Evolutionary conservation across 208 protist genomes (phyloP), one percentile per base, ranked within the genome.

Genomic region (Leishmania amazonensis): DNA sequence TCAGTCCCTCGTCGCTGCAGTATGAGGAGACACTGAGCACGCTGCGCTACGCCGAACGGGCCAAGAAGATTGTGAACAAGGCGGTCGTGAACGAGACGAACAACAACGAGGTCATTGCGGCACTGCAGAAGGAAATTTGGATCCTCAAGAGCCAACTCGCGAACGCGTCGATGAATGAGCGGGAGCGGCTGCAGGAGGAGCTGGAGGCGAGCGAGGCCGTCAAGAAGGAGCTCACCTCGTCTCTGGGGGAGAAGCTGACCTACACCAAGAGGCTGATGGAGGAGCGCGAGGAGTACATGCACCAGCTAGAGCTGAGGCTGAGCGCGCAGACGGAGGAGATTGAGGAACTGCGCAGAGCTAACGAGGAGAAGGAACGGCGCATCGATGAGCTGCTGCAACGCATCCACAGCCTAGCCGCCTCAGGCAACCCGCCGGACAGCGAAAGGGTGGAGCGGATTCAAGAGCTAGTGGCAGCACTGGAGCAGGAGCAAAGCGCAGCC

Each of bases 1-100:
- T 97, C 53, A 81, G 92, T 38, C 94, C 95, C 2, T 86, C 91
- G 9, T 80, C 78, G 31, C 79, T 62, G 57, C 95, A 89, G 74
- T 85, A 88, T 28, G 67, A 85, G 42, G 95, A 98, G 83, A 94
- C 92, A 6, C 80, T 96, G 75, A 89, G 89, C 79, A 96, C 95
- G 38, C 81, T 98, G 74, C 88, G 89, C 17, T 98, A 98, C 79
- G 96, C 91, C 51, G 92, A 98, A 81, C 88, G 92, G 35, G 92
- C 95, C 24, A 97, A 98, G 83, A 90, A 88, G 47, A 98, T 98
- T 81, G 84, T 94, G 72, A 98, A 97, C 85, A 90, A 90, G 79
- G 90, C 94, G 1, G 87, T 94, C 13, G 90, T 98, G 60, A 98
- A 98, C 78, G 90, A 96, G 83, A 88, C 89, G 19, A 96, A 93